Percentiles rank a stretch among this genome's conserved stretches.
These are phyloP conservation scores for Yarrowia divulgata DNA, from an alignment of 805 yeast species.

Conservation along the genomic window DNA sequence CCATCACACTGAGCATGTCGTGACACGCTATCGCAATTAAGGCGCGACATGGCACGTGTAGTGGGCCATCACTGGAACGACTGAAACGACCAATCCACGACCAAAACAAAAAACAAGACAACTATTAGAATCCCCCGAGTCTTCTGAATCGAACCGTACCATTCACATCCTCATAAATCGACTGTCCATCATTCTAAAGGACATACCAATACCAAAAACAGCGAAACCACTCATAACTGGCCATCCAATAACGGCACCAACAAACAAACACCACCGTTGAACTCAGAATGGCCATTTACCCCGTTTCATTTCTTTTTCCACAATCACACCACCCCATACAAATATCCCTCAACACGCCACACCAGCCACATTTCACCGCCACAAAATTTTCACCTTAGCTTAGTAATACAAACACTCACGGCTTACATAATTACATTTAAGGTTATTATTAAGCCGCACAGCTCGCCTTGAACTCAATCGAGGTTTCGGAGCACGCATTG, in stretches of 20 bases:
- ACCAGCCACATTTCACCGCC: slow-evolving; percentile 34
- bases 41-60: too few relatives aligned
- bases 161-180: neutral
- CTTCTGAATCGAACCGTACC: too few relatives aligned
- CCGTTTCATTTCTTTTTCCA: neutral
- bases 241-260: neutral
- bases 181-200: neutral
- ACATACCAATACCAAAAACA: neutral
- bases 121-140: too few relatives aligned
- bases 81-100: too few relatives aligned
- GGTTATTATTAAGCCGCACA: neutral
- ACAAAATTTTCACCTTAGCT: slow-evolving; percentile 11
- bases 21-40: too few relatives aligned
- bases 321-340: neutral
- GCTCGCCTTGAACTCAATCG: neutral
- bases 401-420: too few relatives aligned
- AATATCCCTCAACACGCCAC: slow-evolving; percentile 7
- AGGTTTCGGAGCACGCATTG: neutral
- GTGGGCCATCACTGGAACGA: too few relatives aligned
- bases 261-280: neutral
- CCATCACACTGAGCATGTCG: too few relatives aligned
- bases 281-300: neutral
- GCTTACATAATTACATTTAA: neutral
- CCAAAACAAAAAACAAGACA: too few relatives aligned
- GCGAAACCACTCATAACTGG: neutral